Base-by-base conservation (phyloP, 176 grass and related monocot genomes). In the Paspalum vaginatum region DNA sequence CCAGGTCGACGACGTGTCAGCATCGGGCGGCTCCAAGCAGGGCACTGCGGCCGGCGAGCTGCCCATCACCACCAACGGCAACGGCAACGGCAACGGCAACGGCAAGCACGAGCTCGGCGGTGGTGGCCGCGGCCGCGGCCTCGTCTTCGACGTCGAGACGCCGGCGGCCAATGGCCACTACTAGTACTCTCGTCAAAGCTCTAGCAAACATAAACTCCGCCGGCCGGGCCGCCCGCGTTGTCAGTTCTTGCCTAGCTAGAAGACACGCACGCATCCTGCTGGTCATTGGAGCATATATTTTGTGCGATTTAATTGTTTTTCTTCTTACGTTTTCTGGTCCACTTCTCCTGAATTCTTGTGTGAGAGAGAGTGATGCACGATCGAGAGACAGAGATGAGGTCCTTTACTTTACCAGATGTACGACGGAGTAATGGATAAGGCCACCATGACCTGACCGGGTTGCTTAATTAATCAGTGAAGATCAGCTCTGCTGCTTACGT, bases 61-160 rank as follows among this genome's bases (percentile, higher is more conserved):
- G 52, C 92, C 92, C 4, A 43, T 89, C 38, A 81, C 88, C 61
- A 40, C 14, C 16, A 15, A 55, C 67, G 77, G 49, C 74, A 80
- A 86, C 68, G 75, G 74, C 65, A 79, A 76, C 72, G 27, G 41
- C 4, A 77, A 78, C 25, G 57, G 68, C 42, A 27, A 65, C 44
- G 44, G 79, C 72, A 85, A 75, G 79, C 80, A 79, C 42, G 79
- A 86, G 55, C 16, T 68, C 74, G 39, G 51, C 8, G 74, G 14
- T 32, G 32, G 32, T 32, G 32, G 32, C 32, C 32, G 32, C 62
- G 20, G 62, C 62, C 12, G 32, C 63, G 27, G 71, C 79, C 80
- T 80, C 21, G 51, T 72, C 61, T 45, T 58, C 10, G 77, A 65
- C 75, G 88, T 89, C 80, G 83, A 94, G 79, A 79, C 75, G 65